Conservation (phyloP, 495 filamentous ascomycete genomes). For the Tuber calosporum region DNA sequence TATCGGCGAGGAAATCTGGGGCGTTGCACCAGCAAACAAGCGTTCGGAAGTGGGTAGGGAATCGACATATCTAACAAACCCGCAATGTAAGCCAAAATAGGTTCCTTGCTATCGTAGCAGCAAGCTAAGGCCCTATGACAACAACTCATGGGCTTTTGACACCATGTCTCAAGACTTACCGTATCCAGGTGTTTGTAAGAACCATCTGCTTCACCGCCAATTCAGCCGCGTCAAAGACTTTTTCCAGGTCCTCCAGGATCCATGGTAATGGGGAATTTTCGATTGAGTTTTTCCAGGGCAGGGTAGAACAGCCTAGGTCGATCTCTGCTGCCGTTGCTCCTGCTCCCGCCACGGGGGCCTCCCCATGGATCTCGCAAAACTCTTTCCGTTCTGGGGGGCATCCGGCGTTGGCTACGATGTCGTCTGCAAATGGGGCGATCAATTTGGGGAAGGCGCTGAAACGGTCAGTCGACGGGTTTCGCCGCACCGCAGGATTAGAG, state of each 20-base stretch:
- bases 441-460: conserved; percentile 12
- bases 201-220: conserved; percentile 36
- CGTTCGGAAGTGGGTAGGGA: conserved; percentile 24
- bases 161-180: conserved; percentile 18
- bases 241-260: conserved; percentile 9
- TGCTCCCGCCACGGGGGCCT: conserved; percentile 2
- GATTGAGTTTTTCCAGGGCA: conserved; percentile 25
- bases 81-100: not conserved
- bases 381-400: conserved; percentile 16
- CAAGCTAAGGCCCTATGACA: not conserved
- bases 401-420: conserved; percentile 17
- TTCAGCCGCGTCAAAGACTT: conserved; percentile 37
- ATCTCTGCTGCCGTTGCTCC: not conserved
- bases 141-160: not conserved
- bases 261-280: conserved; percentile 12
- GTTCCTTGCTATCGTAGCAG: not conserved
- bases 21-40: conserved; percentile 22
- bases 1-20: conserved; percentile 28
- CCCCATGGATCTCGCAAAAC: conserved; percentile 11
- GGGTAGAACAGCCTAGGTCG: conserved; percentile 12
- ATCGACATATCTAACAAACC: conserved; percentile 27
- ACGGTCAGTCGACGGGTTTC: not conserved
- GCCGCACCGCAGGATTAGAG: conserved; percentile 12
- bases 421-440: conserved; percentile 35
- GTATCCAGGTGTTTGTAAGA: conserved; percentile 40